Evolutionary conservation across 2,329 filamentous ascomycete genomes (phyloP).

Genomic region (Fusarium chaquense): DNA sequence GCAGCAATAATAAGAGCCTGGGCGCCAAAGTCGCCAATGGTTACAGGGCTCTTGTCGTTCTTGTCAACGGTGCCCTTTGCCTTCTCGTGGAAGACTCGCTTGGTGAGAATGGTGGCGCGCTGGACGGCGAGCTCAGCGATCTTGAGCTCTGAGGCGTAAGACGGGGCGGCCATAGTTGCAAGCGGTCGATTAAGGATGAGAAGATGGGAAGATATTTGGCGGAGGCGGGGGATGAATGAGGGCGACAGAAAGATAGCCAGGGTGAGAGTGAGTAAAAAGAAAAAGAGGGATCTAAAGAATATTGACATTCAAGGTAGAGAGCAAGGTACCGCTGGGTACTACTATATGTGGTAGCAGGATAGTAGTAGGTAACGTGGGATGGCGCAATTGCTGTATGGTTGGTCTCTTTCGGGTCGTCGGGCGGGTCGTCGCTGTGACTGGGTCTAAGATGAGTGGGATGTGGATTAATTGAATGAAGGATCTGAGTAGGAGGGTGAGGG

Average conservation of each 20-base stretch:
- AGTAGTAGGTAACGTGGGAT: conserved; percentile 38
- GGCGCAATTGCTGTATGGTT: conserved; percentile 33
- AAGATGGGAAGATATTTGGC: conserved; percentile 45
- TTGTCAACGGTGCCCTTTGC: conserved; percentile 92
- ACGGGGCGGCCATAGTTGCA: conserved; percentile 51
- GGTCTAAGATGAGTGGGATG: conserved; percentile 27
- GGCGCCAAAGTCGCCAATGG: conserved; percentile 96
- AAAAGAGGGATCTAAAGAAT: conserved; percentile 21
- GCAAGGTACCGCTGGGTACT: neutral
- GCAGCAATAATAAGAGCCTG: conserved; percentile 96
- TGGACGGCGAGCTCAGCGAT: conserved; percentile 91
- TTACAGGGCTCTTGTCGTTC: conserved; percentile 95
- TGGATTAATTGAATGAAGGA: conserved; percentile 23
- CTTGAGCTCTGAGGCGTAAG: conserved; percentile 82
- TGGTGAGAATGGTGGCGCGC: conserved; percentile 71
- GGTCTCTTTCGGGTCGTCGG: conserved; percentile 43
- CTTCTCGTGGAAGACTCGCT: conserved; percentile 76
- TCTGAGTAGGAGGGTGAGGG: conserved; percentile 4
- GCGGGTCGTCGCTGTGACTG: conserved; percentile 42
- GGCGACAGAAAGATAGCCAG: conserved; percentile 48
- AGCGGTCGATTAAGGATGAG: conserved; percentile 42
- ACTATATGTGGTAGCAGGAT: neutral
- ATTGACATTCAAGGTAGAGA: conserved; percentile 20
- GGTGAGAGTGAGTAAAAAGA: conserved; percentile 44
- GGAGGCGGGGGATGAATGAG: conserved; percentile 46